phyloP scores from a whole-genome alignment of 2,329 filamentous ascomycete genomes.

The Verticillium albo-atrum region DNA sequence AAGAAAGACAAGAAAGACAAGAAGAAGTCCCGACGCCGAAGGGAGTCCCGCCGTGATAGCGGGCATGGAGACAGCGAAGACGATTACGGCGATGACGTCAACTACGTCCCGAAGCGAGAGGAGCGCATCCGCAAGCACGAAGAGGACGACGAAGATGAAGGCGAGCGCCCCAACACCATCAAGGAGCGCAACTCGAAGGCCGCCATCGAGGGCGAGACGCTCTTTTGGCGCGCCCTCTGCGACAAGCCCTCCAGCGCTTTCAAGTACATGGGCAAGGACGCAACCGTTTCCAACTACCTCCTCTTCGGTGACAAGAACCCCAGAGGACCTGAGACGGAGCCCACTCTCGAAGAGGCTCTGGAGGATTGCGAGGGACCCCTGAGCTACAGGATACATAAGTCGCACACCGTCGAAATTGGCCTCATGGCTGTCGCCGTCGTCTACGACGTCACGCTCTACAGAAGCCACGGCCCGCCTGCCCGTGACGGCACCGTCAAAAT shows the following conservation, averaged over 20 bases:
- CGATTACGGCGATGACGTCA: slow-evolving; percentile 1
- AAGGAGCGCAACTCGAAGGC: slow-evolving; percentile 31
- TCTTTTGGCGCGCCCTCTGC: slow-evolving; percentile 32
- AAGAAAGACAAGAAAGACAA: not conserved
- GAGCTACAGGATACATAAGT: slow-evolving; percentile 25
- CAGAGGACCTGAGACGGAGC: slow-evolving; percentile 19
- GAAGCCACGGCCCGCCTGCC: slow-evolving; percentile 7
- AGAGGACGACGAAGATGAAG: slow-evolving; percentile 3
- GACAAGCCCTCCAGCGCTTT: slow-evolving; percentile 27
- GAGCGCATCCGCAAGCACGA: slow-evolving; percentile 28
- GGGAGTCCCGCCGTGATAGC: slow-evolving; percentile 2
- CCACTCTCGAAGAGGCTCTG: slow-evolving; percentile 22
- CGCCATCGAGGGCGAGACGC: slow-evolving; percentile 30
- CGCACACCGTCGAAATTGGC: slow-evolving; percentile 30
- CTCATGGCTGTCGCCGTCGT: slow-evolving; percentile 30
- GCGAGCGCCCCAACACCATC: slow-evolving; percentile 22
- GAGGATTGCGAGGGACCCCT: slow-evolving; percentile 19
- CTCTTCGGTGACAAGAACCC: slow-evolving; percentile 19
- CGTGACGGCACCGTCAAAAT: slow-evolving; percentile 16
- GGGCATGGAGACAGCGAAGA: slow-evolving; percentile 1
- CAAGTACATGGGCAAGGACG: slow-evolving; percentile 32
- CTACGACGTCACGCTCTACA: slow-evolving; percentile 25
- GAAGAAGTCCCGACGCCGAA: not conserved
- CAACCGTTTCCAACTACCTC: slow-evolving; percentile 30
- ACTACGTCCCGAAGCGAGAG: slow-evolving; percentile 23